Conservation (phyloP, 768 basidiomycete genomes). For the Pulveroboletus sp. region DNA sequence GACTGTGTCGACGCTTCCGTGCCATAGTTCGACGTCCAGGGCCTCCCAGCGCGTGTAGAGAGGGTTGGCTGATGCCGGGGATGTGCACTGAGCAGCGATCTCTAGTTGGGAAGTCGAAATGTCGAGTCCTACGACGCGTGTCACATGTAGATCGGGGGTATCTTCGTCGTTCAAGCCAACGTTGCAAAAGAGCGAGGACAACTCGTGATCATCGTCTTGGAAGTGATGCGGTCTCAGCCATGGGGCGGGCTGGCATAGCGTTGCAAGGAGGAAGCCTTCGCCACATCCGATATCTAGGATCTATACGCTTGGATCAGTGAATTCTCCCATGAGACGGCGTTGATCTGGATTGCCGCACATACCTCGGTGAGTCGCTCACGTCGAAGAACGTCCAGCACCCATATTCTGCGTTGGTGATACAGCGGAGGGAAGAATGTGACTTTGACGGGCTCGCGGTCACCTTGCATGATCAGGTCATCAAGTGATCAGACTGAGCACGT, state of each 20-base stretch:
- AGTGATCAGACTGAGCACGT: conserved; percentile 6
- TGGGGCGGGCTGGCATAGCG: conserved; percentile 70
- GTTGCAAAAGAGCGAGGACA: conserved; percentile 18
- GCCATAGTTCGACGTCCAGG: conserved; percentile 62
- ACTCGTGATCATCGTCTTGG: conserved; percentile 18
- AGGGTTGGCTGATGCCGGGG: conserved; percentile 34
- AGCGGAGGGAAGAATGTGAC: conserved; percentile 69
- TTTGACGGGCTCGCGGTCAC: conserved; percentile 25
- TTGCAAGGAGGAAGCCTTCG: conserved; percentile 65
- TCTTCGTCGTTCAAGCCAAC: conserved; percentile 33
- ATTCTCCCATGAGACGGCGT: background rate
- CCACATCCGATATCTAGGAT: conserved; percentile 84
- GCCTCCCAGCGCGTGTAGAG: conserved; percentile 62
- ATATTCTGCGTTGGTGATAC: conserved; percentile 62
- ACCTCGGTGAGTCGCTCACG: conserved; percentile 54
- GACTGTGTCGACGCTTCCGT: conserved; percentile 63
- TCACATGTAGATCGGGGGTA: conserved; percentile 53
- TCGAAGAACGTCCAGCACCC: conserved; percentile 62
- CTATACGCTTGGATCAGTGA: conserved; percentile 32
- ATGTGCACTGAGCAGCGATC: conserved; percentile 46
- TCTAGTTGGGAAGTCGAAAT: conserved; percentile 49
- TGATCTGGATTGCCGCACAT: conserved; percentile 8
- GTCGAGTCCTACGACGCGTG: conserved; percentile 65
- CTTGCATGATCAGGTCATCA: conserved; percentile 15
- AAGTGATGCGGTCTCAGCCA: conserved; percentile 45